A percentile compares a stretch with the other conserved stretches of the same genome.
Evolutionary conservation across 139 green algal genomes (phyloP).

Genomic region (Haematococcus sp.): DNA sequence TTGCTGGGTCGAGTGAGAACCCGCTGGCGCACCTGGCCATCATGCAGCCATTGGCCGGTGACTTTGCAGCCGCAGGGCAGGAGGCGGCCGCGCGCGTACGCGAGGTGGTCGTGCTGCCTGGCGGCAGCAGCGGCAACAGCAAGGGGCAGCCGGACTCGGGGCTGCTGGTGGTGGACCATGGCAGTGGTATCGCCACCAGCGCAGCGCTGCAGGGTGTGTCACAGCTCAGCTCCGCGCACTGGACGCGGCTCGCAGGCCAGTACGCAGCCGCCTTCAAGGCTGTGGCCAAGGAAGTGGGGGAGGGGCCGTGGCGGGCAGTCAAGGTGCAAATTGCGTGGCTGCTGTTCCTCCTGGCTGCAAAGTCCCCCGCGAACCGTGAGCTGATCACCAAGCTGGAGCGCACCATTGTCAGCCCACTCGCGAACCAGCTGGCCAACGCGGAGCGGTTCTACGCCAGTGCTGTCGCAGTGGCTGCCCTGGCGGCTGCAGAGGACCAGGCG

Average conservation of each 20-base stretch:
- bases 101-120: too few relatives aligned
- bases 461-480: not conserved
- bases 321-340: conserved; percentile 46
- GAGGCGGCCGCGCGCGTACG: not conserved
- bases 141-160: not conserved
- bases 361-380: conserved; percentile 22
- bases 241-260: conserved; percentile 22
- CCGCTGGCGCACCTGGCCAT: too few relatives aligned
- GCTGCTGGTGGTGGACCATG: conserved; percentile 22
- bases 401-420: conserved; percentile 35
- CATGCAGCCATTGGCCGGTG: not conserved
- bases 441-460: conserved; percentile 27
- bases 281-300: not conserved
- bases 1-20: not conserved
- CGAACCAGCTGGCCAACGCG: conserved; percentile 50
- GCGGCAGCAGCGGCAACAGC: conserved; percentile 16
- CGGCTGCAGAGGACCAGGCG: not conserved
- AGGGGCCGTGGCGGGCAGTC: conserved; percentile 31
- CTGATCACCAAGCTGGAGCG: conserved; percentile 33
- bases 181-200: conserved; percentile 11
- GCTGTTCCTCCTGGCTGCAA: conserved; percentile 42
- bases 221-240: conserved; percentile 1
- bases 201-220: not conserved
- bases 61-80: not conserved
- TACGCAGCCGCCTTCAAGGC: conserved; percentile 24